A percentile compares a stretch with the other conserved stretches of the same genome.
Evolutionary conservation across 2,329 filamentous ascomycete genomes (phyloP).

Genomic region (Rutstroemia sp.): DNA sequence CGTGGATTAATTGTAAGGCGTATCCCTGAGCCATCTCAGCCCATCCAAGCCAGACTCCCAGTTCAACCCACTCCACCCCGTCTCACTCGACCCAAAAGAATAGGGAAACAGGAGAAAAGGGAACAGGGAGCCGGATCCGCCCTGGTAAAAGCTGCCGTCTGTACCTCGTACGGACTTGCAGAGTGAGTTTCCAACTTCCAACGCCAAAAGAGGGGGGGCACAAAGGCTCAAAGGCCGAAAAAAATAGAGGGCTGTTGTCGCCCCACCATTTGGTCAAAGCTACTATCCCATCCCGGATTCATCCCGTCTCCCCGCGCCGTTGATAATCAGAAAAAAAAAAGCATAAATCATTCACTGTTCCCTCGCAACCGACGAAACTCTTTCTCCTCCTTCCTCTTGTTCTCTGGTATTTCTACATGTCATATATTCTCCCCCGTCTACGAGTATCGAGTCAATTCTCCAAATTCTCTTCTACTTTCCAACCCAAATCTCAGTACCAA

Average conservation of each 20-base stretch:
- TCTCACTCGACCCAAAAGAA: too few relatives aligned
- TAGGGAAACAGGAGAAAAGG: too few relatives aligned
- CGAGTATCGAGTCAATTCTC: conserved; percentile 3
- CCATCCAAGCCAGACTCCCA: too few relatives aligned
- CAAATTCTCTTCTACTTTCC: conserved; percentile 1
- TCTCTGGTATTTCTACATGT: conserved; percentile 9
- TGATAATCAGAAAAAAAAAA: neutral
- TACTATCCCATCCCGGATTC: neutral
- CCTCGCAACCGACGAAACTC: neutral
- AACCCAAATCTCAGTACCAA: conserved; percentile 3
- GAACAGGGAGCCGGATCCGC: too few relatives aligned
- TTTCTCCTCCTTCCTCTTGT: neutral
- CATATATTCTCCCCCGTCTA: conserved; percentile 5
- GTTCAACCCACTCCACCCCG: too few relatives aligned
- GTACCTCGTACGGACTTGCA: too few relatives aligned
- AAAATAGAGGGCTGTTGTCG: neutral
- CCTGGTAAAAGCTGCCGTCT: too few relatives aligned
- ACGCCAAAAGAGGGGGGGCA: too few relatives aligned
- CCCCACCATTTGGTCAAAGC: neutral
- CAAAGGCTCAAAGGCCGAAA: too few relatives aligned
- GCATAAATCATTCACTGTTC: conserved; percentile 7
- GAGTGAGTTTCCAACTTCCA: too few relatives aligned
- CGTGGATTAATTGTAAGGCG: too few relatives aligned
- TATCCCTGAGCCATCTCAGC: too few relatives aligned
- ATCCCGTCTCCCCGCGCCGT: neutral